Evolutionary conservation across 2,329 filamentous ascomycete species (phyloP).

Genomic region (Fusarium falciforme): DNA sequence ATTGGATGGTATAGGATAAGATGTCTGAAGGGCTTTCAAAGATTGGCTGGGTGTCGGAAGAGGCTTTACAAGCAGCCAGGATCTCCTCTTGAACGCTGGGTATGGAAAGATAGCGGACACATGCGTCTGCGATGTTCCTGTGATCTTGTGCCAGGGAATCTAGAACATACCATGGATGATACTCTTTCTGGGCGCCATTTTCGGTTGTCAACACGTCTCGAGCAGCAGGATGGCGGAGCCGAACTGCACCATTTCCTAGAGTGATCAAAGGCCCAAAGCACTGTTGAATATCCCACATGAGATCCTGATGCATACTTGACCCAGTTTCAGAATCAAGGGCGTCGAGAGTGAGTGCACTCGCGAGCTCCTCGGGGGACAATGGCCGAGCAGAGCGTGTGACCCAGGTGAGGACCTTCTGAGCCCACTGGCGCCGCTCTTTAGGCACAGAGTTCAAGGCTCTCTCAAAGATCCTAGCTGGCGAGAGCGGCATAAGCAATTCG

Average conservation of each 20-base stretch:
- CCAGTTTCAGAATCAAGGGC: neutral
- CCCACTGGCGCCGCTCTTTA: too few species aligned
- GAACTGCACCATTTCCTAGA: neutral
- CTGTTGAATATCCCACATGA: neutral
- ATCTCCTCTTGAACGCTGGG: neutral
- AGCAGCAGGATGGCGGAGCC: neutral
- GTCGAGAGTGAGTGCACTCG: neutral
- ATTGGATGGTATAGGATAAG: neutral
- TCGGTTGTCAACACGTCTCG: neutral
- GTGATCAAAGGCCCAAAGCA: neutral
- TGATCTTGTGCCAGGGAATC: neutral
- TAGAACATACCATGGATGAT: neutral
- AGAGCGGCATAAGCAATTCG: too few species aligned
- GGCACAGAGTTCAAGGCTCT: too few species aligned
- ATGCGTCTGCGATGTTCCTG: neutral
- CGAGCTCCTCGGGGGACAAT: neutral
- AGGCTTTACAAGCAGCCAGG: neutral
- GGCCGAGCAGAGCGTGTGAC: neutral
- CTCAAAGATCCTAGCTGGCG: too few species aligned
- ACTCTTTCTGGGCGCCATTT: neutral
- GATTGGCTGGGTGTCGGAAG: neutral
- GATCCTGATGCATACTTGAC: neutral
- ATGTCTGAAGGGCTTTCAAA: neutral
- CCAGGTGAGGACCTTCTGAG: neutral
- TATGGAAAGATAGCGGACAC: neutral